Percentiles rank a stretch among this genome's conserved stretches.
These are phyloP conservation scores for Mortierella polycephala DNA, from an alignment of 371 early-diverging fungal genomes.

Conservation along the genomic window DNA sequence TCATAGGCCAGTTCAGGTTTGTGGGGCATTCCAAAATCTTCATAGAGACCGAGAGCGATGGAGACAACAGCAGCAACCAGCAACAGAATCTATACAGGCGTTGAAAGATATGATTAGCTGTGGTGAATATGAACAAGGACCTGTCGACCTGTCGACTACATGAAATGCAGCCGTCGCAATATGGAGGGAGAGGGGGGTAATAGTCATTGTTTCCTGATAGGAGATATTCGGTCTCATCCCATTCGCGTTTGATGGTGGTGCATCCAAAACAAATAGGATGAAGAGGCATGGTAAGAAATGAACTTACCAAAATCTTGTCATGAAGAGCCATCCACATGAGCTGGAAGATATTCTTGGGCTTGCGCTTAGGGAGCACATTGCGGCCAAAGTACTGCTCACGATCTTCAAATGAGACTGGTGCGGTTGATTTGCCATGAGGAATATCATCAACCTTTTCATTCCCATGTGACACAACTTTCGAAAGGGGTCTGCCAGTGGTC, in stretches of 20 bases:
- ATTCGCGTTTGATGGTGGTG: too few species aligned
- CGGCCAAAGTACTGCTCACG: slow-evolving; percentile 66
- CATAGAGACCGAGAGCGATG: slow-evolving; percentile 86
- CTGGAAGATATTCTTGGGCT: slow-evolving; percentile 74
- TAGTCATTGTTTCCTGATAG: neutral
- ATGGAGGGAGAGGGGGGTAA: neutral
- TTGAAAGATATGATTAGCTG: too few species aligned
- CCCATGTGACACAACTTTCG: slow-evolving; percentile 30
- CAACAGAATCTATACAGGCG: slow-evolving; percentile 69
- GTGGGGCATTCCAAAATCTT: slow-evolving; percentile 69
- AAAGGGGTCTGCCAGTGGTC: slow-evolving; percentile 27
- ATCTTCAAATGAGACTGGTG: slow-evolving; percentile 27
- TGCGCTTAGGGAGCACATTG: slow-evolving; percentile 74
- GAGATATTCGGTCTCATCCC: too few species aligned
- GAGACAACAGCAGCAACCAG: slow-evolving; percentile 87
- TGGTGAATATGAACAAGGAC: neutral
- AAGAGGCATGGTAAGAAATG: neutral
- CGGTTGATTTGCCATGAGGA: slow-evolving; percentile 14
- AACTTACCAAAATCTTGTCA: slow-evolving; percentile 83
- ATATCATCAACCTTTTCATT: slow-evolving; percentile 15
- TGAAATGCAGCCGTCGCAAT: neutral
- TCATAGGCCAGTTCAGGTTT: slow-evolving; percentile 49
- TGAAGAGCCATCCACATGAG: slow-evolving; percentile 86
- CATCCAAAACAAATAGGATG: neutral
- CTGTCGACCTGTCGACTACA: neutral